A percentile compares a stretch with the other conserved stretches of the same genome.
These are phyloP conservation scores for Gaeumannomyces tritici DNA, from an alignment of 2,329 filamentous ascomycete genomes.

Conservation along the genomic window DNA sequence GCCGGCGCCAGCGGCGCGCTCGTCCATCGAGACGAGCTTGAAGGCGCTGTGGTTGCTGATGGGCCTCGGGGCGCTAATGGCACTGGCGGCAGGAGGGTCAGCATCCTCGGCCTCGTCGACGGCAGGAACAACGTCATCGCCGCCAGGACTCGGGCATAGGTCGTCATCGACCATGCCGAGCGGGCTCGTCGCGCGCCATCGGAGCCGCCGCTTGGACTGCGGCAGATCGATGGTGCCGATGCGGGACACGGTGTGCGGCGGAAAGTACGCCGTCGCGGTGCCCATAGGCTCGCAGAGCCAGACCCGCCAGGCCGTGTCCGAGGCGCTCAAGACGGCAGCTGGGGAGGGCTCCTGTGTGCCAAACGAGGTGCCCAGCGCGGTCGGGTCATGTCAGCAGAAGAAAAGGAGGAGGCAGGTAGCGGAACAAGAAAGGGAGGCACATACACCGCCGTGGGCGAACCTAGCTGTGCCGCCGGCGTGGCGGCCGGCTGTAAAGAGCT, in stretches of 20 bases:
- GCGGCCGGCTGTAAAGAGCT: background rate
- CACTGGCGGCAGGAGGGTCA: background rate
- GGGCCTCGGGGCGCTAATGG: background rate
- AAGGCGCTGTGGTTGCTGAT: constrained; percentile 45
- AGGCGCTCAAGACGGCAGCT: background rate
- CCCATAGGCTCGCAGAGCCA: background rate
- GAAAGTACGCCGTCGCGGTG: background rate
- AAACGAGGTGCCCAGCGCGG: background rate
- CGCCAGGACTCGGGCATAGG: too few species aligned
- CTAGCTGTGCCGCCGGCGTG: background rate
- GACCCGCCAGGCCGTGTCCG: background rate
- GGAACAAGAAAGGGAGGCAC: background rate
- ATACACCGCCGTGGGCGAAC: background rate
- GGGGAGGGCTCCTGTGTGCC: background rate
- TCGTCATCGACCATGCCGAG: background rate
- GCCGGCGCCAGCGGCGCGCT: constrained; percentile 49
- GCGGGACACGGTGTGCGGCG: background rate
- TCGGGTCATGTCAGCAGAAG: background rate
- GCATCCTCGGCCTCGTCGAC: background rate
- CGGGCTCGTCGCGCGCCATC: background rate
- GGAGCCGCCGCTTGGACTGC: background rate
- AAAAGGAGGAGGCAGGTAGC: too few species aligned
- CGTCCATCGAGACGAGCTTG: constrained; percentile 46
- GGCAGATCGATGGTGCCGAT: background rate
- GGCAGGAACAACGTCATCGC: background rate